Conservation (phyloP, 2,329 filamentous ascomycete species). For the Fusarium sp. region DNA sequence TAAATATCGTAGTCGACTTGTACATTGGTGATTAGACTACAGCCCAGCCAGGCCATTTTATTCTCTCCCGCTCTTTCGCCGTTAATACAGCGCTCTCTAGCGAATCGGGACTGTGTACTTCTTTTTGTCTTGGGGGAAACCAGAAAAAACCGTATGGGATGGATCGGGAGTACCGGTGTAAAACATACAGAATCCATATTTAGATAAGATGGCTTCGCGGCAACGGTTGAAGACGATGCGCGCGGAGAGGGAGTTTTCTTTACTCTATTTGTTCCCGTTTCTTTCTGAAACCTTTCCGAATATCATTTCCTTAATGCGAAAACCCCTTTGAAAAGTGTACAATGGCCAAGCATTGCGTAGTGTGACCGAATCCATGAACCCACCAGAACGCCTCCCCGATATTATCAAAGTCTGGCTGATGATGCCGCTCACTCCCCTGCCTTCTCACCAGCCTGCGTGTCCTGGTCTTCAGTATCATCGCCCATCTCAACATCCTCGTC, state of each 20-base stretch:
- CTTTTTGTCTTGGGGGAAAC: conserved; percentile 6
- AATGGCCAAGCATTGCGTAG: conserved; percentile 19
- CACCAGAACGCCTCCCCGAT: conserved; percentile 42
- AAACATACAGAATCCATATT: conserved; percentile 22
- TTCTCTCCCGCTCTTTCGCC: not conserved
- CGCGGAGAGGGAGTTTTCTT: conserved; percentile 11
- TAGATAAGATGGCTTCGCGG: conserved; percentile 44
- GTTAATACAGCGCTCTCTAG: conserved; percentile 13
- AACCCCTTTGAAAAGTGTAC: conserved; percentile 20
- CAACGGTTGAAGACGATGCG: conserved; percentile 22
- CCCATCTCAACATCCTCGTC: conserved; percentile 65
- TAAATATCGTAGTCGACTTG: conserved; percentile 95
- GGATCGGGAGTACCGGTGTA: conserved; percentile 30
- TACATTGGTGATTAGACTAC: conserved; percentile 65
- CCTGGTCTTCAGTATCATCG: conserved; percentile 59
- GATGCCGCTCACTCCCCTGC: conserved; percentile 45
- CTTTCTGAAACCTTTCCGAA: conserved; percentile 20
- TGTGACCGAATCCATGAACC: conserved; percentile 32
- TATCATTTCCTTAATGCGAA: conserved; percentile 21
- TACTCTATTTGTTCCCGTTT: conserved; percentile 9
- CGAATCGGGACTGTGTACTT: conserved; percentile 18
- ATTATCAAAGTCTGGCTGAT: conserved; percentile 11
- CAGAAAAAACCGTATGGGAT: not conserved
- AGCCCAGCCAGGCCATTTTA: conserved; percentile 3
- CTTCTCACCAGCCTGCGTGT: conserved; percentile 51